Evolutionary conservation across 2,329 filamentous ascomycete species (phyloP), one percentile per base, ranked within the genome.

Genomic region (Basipetospora chlamydospora): DNA sequence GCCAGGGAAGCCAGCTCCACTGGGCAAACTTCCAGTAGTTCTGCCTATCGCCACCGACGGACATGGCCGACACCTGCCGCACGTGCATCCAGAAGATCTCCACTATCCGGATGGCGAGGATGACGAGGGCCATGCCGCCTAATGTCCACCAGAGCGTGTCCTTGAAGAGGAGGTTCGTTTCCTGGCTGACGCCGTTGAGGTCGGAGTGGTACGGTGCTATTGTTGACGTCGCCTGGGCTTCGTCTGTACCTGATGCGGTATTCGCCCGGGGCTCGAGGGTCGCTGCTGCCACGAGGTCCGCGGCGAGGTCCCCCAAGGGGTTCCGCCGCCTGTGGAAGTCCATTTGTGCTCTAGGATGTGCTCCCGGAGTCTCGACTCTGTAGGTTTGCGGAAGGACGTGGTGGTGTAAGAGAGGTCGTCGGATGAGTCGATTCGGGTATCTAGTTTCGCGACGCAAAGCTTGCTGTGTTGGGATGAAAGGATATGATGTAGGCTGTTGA

Each of bases 121-220:
- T 59, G 21, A 66, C 43, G 35, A 77, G 48, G 31, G 59, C 72
- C 38, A 73, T 55, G 39, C 65, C 62, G 13, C 74, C 74, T 39
- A 79, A 48, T 34, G 59, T 73, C 66, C 66, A 74, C 73, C 73
- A 78, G 10, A 77, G 48, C 26, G 61, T 53, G 43, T 76, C 61
- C 46, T 61, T 67, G 48, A 76, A 72, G 10, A 71, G 45, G 44
- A 71, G 52, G 50, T 79, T 77, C 44, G 66, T 57, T 2, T 56
- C 45, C 49, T 77, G 72, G 46, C 75, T 68, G 43, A 79, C 73
- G 38, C 74, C 74, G 46, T 66, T 68, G 42, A 79, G 62, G 32
- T 60, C 61, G 22, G 64, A 66, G 46, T 66, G 61, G 50, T 64
- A 79, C 13, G 68, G 66, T 11, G 66, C 61, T 40, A 77, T 68